phyloP scores from a whole-genome alignment of 2,329 filamentous ascomycete species.

The Phialophora expanda region DNA sequence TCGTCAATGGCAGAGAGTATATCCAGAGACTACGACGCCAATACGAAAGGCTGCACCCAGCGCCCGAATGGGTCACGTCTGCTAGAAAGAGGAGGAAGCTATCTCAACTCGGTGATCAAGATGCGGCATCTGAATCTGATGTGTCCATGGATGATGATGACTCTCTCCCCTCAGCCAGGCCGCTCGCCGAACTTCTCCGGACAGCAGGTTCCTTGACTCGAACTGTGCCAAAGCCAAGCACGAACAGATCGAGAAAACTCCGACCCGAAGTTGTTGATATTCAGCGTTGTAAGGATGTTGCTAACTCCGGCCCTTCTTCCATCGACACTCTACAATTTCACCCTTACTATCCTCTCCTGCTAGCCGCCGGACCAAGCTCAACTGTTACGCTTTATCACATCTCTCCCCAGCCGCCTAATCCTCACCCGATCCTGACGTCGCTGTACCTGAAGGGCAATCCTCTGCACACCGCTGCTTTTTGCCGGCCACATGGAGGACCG shows the following conservation, averaged over 20 bases:
- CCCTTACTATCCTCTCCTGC: slow-evolving; percentile 80
- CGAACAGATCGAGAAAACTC: slow-evolving; percentile 66
- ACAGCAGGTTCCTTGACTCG: slow-evolving; percentile 70
- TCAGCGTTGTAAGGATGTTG: slow-evolving; percentile 83
- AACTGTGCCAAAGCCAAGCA: slow-evolving; percentile 56
- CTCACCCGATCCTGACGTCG: slow-evolving; percentile 88
- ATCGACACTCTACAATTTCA: slow-evolving; percentile 89
- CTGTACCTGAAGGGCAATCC: slow-evolving; percentile 84
- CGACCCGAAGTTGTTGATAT: slow-evolving; percentile 89
- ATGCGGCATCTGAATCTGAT: slow-evolving; percentile 56
- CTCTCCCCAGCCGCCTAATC: slow-evolving; percentile 73
- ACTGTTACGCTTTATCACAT: slow-evolving; percentile 90
- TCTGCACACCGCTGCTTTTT: slow-evolving; percentile 82
- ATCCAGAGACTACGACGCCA: slow-evolving; percentile 78
- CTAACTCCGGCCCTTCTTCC: slow-evolving; percentile 65
- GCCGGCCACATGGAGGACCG: slow-evolving; percentile 69
- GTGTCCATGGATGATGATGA: slow-evolving; percentile 56
- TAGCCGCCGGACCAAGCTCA: slow-evolving; percentile 81
- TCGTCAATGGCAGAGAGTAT: slow-evolving; percentile 87
- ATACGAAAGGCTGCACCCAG: slow-evolving; percentile 66
- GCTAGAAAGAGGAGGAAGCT: slow-evolving; percentile 38
- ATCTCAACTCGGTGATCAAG: slow-evolving; percentile 52
- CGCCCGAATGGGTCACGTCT: slow-evolving; percentile 63
- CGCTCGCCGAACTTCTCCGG: slow-evolving; percentile 79
- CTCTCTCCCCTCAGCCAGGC: slow-evolving; percentile 70